Conservation (phyloP, 2,329 filamentous ascomycete species). For the Verticillium tricorpus region DNA sequence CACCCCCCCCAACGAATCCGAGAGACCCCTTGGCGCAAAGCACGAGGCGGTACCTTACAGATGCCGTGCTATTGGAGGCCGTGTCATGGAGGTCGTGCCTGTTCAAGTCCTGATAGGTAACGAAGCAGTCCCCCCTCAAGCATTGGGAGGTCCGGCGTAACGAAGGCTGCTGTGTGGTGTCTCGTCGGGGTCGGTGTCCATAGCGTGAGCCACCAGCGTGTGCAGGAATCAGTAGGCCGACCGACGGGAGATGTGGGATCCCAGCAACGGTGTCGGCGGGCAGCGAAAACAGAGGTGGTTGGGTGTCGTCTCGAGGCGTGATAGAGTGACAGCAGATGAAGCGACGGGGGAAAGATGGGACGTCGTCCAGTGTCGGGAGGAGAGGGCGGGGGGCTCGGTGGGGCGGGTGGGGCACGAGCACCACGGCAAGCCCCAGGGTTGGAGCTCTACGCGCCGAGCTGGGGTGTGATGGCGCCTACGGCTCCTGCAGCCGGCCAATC, state of each 20-base stretch:
- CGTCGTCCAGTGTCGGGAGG: constrained; percentile 1
- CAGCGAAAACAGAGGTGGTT: background rate
- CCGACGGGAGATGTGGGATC: background rate
- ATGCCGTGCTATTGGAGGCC: background rate
- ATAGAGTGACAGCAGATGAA: background rate
- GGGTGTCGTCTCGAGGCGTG: background rate
- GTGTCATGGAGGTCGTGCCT: background rate
- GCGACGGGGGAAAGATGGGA: constrained; percentile 1
- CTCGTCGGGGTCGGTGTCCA: background rate
- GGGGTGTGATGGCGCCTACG: constrained; percentile 16
- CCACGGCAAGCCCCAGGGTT: constrained; percentile 7
- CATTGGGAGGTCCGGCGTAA: background rate
- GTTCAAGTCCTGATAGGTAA: background rate
- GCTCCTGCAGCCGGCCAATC: constrained; percentile 16
- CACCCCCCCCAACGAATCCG: background rate
- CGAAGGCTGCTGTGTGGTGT: background rate
- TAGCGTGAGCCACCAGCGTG: background rate
- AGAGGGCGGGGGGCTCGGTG: constrained; percentile 1
- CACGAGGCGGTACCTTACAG: constrained; percentile 1
- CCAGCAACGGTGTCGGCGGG: background rate
- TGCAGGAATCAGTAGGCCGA: background rate
- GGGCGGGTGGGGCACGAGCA: constrained; percentile 3
- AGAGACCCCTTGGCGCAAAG: background rate
- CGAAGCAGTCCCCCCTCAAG: background rate
- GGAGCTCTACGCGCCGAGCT: constrained; percentile 15